Percentiles rank a stretch among this genome's conserved stretches.
Evolutionary conservation across 139 green algal genomes (phyloP).

Genomic region (Chlamydomonas schloesseri): DNA sequence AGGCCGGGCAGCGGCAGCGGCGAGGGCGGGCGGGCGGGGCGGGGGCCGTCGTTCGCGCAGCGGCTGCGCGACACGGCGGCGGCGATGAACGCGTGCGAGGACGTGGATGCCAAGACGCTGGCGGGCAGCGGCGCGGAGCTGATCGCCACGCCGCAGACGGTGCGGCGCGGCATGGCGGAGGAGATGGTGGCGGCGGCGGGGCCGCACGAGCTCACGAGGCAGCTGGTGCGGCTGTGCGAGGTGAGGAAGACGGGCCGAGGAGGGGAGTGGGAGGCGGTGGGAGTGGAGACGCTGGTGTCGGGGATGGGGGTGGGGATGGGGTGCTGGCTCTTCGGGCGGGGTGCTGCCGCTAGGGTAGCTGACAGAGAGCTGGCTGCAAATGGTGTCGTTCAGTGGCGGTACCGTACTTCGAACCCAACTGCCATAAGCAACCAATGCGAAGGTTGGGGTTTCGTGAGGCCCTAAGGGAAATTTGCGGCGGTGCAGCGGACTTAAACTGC

Average conservation of each 20-base stretch:
- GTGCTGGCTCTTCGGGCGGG: too few relatives aligned
- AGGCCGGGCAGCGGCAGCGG: background rate
- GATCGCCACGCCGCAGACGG: background rate
- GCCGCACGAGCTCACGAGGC: slow-evolving; percentile 45
- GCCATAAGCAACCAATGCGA: too few relatives aligned
- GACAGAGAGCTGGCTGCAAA: too few relatives aligned
- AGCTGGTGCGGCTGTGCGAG: slow-evolving; percentile 51
- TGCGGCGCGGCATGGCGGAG: slow-evolving; percentile 25
- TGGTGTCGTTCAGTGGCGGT: too few relatives aligned
- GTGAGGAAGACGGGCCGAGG: background rate
- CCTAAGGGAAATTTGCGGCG: too few relatives aligned
- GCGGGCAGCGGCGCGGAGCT: slow-evolving; percentile 26
- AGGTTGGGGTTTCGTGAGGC: too few relatives aligned
- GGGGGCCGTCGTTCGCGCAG: slow-evolving; percentile 40
- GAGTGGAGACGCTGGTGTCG: background rate
- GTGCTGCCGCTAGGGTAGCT: too few relatives aligned
- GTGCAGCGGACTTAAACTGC: too few relatives aligned
- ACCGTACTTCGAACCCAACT: too few relatives aligned
- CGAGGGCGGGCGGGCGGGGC: background rate
- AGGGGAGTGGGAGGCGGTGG: background rate
- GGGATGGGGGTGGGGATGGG: too few relatives aligned
- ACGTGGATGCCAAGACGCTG: slow-evolving; percentile 34
- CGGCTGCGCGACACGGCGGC: slow-evolving; percentile 48
- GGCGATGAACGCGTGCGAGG: slow-evolving; percentile 46
- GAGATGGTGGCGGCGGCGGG: slow-evolving; percentile 29